These are phyloP conservation scores for Kwoniella bestiolae DNA, from an alignment of 768 basidiomycete genomes.

Conservation along the genomic window DNA sequence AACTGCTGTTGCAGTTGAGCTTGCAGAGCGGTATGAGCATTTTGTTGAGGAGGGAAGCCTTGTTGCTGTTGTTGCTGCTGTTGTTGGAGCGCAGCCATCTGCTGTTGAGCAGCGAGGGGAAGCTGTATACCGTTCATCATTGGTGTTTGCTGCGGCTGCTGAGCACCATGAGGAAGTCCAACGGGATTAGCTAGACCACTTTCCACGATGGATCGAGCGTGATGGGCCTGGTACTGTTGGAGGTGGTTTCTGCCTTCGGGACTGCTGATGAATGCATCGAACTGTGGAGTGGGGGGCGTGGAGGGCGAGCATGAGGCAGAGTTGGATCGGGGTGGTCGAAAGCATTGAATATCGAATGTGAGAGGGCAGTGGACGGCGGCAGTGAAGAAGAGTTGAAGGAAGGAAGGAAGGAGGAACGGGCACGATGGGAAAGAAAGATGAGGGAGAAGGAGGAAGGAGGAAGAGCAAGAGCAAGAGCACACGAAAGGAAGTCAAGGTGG, in stretches of 20 bases:
- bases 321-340: too few species aligned
- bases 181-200: conserved; percentile 28
- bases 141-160: conserved; percentile 25
- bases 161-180: conserved; percentile 15
- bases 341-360: too few species aligned
- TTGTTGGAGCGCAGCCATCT: conserved; percentile 34
- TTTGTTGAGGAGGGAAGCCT: conserved; percentile 9
- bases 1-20: conserved; percentile 33
- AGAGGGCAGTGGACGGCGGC: too few species aligned
- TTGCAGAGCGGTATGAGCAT: conserved; percentile 15
- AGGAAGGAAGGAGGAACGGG: neutral
- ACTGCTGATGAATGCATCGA: conserved; percentile 36
- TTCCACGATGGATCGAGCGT: conserved; percentile 32
- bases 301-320: too few species aligned
- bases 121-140: conserved; percentile 33
- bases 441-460: too few species aligned
- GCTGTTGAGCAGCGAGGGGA: conserved; percentile 34
- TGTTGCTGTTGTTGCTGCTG: conserved; percentile 39
- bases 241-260: conserved; percentile 40
- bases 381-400: neutral
- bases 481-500: too few species aligned
- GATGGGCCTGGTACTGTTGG: conserved; percentile 29
- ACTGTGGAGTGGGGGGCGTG: conserved; percentile 20
- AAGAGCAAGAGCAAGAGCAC: too few species aligned
- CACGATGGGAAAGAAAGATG: conserved; percentile 1